Evolutionary conservation across 305 asterid genomes (phyloP), one percentile per base, ranked within the genome.

Genomic region (Andrographis paniculata): DNA sequence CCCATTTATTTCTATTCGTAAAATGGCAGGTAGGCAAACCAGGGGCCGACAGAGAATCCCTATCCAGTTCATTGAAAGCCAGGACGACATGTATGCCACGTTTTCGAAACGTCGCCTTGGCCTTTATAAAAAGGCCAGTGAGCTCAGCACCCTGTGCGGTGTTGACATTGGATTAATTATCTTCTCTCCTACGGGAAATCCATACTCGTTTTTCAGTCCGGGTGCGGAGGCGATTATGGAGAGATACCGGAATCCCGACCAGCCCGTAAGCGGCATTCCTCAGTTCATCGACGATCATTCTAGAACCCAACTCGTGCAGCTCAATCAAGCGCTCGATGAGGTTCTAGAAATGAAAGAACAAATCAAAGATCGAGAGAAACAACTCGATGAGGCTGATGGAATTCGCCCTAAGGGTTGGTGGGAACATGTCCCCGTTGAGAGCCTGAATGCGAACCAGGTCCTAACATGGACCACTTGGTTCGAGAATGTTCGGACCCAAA

Each of bases 171-270:
- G n/a, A n/a, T n/a, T n/a, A n/a, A n/a, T n/a, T n/a, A n/a, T n/a
- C n/a, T n/a, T n/a, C n/a, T n/a, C n/a, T n/a, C n/a, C n/a, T n/a
- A n/a, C n/a, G n/a, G n/a, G n/a, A n/a, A n/a, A n/a, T n/a, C n/a
- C n/a, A n/a, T n/a, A n/a, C n/a, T n/a, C n/a, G n/a, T n/a, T n/a
- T n/a, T n/a, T n/a, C n/a, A n/a, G n/a, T n/a, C 81, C 81, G 5
- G 36, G 48, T 0, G 30, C 56, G 56, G 75, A 67, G 4, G 45
- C 61, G 0, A 46, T 74, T 14, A 0, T 61, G 17, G 27, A 44
- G 3, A 41, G 63, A 7, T 46, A 60, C 37, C 19, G 8, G 5
- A 27, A 58, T 19, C 63, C 63, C 1, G 4, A 14, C 9, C 23
- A 14, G 1, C 36, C 17, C 4, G 14, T 33, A 8, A 33, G 35